phyloP scores from a whole-genome alignment of 352 stramenopile species.

The Globisporangium takayamanum region DNA sequence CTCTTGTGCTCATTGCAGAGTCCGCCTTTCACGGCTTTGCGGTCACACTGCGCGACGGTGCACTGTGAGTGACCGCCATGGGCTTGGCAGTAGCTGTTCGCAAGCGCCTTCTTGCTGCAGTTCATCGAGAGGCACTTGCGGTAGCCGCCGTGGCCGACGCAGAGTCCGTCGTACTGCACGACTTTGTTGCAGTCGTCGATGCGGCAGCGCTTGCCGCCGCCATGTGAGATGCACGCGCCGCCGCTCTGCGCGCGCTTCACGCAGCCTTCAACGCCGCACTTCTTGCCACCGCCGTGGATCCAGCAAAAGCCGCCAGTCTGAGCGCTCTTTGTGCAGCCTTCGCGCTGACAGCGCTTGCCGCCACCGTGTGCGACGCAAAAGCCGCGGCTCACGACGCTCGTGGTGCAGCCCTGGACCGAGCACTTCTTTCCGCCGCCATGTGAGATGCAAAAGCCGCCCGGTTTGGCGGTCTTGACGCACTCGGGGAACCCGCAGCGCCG shows the following conservation, averaged over 20 bases:
- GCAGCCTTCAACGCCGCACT: slow-evolving; percentile 33
- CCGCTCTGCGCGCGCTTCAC: slow-evolving; percentile 34
- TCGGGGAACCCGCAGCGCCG: slow-evolving; percentile 30
- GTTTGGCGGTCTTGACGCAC: slow-evolving; percentile 31
- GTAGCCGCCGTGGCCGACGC: slow-evolving; percentile 38
- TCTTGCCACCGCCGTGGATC: slow-evolving; percentile 41
- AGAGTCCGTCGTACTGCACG: slow-evolving; percentile 37
- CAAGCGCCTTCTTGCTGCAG: slow-evolving; percentile 29
- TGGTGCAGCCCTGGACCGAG: slow-evolving; percentile 25
- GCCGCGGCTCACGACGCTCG: slow-evolving; percentile 34
- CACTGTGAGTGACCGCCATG: slow-evolving; percentile 32
- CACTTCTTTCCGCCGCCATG: slow-evolving; percentile 61
- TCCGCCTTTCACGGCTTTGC: slow-evolving; percentile 23
- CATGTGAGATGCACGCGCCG: slow-evolving; percentile 37
- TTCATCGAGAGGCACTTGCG: slow-evolving; percentile 30
- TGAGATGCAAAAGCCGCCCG: slow-evolving; percentile 56
- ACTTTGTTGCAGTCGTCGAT: slow-evolving; percentile 29
- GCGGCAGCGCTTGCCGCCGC: slow-evolving; percentile 28
- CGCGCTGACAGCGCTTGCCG: slow-evolving; percentile 34
- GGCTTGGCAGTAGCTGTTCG: slow-evolving; percentile 28
- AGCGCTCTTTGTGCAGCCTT: slow-evolving; percentile 30
- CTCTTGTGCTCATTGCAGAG: slow-evolving; percentile 22
- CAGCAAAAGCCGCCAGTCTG: slow-evolving; percentile 37
- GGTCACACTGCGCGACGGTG: slow-evolving; percentile 9
- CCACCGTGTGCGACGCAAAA: slow-evolving; percentile 44